Base-by-base conservation (phyloP, 73 alveolate species). In the Paraurostyla sp. region DNA sequence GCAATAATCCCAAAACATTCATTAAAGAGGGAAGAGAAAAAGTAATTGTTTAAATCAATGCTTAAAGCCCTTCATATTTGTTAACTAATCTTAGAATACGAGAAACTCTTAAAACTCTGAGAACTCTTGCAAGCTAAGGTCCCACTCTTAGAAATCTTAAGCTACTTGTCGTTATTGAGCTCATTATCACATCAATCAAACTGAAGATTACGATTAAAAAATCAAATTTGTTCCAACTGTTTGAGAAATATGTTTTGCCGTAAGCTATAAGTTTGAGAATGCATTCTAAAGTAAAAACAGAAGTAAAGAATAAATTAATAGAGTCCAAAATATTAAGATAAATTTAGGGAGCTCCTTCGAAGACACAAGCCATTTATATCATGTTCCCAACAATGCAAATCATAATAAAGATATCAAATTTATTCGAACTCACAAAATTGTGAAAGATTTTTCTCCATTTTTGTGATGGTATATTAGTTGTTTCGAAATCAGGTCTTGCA, bases 151-250 rank as follows among this genome's bases (percentile, higher is more conserved):
- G 38, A 65, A 62, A 82, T 25, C 32, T 82, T 29, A 65, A 43
- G 22, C 43, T 23, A 27, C 35, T 54, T 4, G 58, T n/a, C 25
- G 51, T 54, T 23, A 78, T 15, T 15, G 4, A 15, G 29, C 62
- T 51, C 58, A 78, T 6, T 23, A 35, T n/a, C 13, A 97, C 38
- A 89, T 97, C 99, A 45, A 93, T 80, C 18, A 96, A 49, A 22
- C 98, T 92, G 4, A 98, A 93, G 22, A 91, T 52, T 0, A 96
- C 99, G 20, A 97, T 95, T 59, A 95, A 62, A 76, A 97, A 97
- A 78, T 97, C 99, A 89, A 97, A 97, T 82, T 62, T 85, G 81
- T 97, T 97, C 98, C 99, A 97, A 22, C 80, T 80, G 80, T 92
- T 89, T 50, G 89, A 65, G 82, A 94, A 96, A 86, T 97, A 97